phyloP scores from a whole-genome alignment of 2,329 filamentous ascomycete genomes.

The Paecilomyces dactylethromorphus region DNA sequence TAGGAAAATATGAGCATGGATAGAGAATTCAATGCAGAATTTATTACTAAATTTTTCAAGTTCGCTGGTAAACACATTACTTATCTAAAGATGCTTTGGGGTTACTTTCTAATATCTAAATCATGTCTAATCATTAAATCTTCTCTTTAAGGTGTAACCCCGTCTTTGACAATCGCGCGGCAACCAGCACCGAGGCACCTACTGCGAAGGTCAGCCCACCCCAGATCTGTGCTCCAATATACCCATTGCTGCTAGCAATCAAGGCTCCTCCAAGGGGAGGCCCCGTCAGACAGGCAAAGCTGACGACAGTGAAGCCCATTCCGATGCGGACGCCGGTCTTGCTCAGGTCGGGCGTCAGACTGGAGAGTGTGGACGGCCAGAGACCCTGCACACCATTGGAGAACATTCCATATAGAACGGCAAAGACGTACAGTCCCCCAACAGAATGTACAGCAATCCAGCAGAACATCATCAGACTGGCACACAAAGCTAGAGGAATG shows the following conservation, averaged over 20 bases:
- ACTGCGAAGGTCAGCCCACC: background rate
- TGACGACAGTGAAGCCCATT: constrained; percentile 49
- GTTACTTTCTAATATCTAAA: background rate
- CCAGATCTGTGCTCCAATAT: background rate
- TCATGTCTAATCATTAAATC: background rate
- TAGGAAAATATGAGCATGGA: no score
- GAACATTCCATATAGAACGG: constrained; percentile 20
- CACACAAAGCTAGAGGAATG: constrained; percentile 42
- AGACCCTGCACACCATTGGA: constrained; percentile 55
- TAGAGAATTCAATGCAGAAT: no score
- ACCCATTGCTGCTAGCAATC: constrained; percentile 20
- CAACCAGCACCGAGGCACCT: background rate
- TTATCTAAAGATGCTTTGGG: background rate
- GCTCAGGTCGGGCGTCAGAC: constrained; percentile 47
- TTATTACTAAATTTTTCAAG: no score
- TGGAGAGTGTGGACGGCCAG: constrained; percentile 57
- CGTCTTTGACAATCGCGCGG: background rate
- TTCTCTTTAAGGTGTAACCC: background rate
- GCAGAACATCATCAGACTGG: constrained; percentile 40
- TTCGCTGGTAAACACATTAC: background rate
- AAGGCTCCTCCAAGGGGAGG: constrained; percentile 50
- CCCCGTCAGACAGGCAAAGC: constrained; percentile 49
- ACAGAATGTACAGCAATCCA: constrained; percentile 54
- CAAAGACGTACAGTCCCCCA: constrained; percentile 55
- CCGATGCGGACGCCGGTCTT: constrained; percentile 53